phyloP scores from a whole-genome alignment of 2,329 filamentous ascomycete species.

The Coniella lustricola region DNA sequence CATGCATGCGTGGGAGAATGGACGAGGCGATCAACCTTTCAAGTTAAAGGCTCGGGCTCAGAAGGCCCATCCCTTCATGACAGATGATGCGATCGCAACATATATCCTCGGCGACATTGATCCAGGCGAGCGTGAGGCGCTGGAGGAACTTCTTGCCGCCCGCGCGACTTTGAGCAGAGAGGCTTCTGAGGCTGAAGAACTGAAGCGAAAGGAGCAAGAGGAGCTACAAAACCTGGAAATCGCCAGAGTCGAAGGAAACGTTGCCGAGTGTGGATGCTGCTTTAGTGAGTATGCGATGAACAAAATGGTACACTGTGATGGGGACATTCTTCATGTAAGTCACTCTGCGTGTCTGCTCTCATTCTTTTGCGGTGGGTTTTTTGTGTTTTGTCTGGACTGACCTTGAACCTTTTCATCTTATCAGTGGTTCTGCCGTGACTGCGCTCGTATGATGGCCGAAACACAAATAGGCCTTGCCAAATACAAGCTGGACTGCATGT shows the following conservation, averaged over 20 bases:
- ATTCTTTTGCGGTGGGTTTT: no score
- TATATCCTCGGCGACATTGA: conserved; percentile 13
- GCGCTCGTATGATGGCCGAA: conserved; percentile 59
- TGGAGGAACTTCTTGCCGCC: conserved; percentile 34
- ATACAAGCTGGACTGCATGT: conserved; percentile 65
- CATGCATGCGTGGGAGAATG: conserved; percentile 18
- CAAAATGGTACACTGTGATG: conserved; percentile 61
- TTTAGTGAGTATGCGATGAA: conserved; percentile 60
- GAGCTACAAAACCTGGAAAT: conserved; percentile 34
- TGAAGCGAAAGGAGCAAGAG: conserved; percentile 24
- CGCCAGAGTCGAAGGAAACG: conserved; percentile 42
- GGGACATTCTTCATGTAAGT: conserved; percentile 43
- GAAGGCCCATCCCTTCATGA: conserved; percentile 14
- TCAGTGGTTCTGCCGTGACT: conserved; percentile 62
- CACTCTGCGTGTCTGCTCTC: not conserved
- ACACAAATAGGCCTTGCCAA: conserved; percentile 61
- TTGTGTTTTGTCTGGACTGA: not conserved
- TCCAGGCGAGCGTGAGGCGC: conserved; percentile 22
- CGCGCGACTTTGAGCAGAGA: conserved; percentile 24
- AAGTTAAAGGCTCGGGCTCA: conserved; percentile 25
- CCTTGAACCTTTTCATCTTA: no score
- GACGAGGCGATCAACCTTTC: conserved; percentile 16
- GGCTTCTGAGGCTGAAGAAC: conserved; percentile 19
- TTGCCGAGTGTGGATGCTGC: conserved; percentile 68
- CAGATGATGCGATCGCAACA: conserved; percentile 15